phyloP scores from a whole-genome alignment of 169 alveolate genomes.

The Sarcocystis neurona region DNA sequence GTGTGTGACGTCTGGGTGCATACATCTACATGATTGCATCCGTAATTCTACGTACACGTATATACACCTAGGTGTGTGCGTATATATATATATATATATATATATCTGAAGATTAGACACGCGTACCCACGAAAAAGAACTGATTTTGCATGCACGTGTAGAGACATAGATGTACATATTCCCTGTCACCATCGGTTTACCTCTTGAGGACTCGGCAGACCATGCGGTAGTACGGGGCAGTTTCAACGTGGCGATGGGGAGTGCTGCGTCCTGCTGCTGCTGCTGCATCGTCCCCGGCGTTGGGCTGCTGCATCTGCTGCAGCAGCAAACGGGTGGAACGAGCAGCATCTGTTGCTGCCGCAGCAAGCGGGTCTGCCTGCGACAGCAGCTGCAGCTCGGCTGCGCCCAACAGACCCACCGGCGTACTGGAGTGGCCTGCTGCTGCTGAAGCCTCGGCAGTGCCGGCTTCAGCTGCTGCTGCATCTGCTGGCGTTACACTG shows the following conservation, averaged over 20 bases:
- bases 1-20: too few species aligned
- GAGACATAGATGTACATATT: too few species aligned
- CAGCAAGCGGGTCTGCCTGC: conserved; percentile 6
- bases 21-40: too few species aligned
- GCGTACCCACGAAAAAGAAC: too few species aligned
- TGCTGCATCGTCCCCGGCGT: background rate
- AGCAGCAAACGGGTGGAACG: background rate
- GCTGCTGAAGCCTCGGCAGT: too few species aligned
- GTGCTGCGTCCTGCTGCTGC: background rate
- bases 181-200: background rate
- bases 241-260: background rate
- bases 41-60: too few species aligned
- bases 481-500: conserved; percentile 4
- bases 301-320: background rate
- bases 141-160: too few species aligned
- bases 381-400: background rate
- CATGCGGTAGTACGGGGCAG: conserved; percentile 28
- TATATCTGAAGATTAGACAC: too few species aligned
- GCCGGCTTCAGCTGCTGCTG: too few species aligned
- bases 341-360: background rate
- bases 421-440: too few species aligned
- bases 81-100: too few species aligned
- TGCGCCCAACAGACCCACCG: background rate
- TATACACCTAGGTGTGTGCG: too few species aligned
- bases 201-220: conserved; percentile 33